Evolutionary conservation across 495 filamentous ascomycete genomes (phyloP), one percentile per base, ranked within the genome.

Genomic region (Penicillium paxilli): DNA sequence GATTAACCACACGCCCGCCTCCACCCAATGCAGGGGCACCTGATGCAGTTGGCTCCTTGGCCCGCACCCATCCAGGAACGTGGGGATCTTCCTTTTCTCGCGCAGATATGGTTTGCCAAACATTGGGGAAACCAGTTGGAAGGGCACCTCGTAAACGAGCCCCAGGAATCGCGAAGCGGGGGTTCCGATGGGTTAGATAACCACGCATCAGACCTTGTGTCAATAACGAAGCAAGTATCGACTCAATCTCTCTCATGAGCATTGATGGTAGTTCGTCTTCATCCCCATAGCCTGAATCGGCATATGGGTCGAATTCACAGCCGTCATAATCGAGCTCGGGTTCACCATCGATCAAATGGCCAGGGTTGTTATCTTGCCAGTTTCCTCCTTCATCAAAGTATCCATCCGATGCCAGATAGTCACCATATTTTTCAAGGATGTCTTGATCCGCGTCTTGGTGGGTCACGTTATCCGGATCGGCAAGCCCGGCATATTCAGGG

Each of bases 141-240:
- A 89, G 61, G 1, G 83, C 79, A 2, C 80, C 79, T 1, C 74
- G 82, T 46, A 80, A 71, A 62, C 88, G 89, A 14, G 90, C 83
- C 6, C 94, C 92, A 23, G 88, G 82, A 30, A 97, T 87, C 4
- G 91, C 92, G 55, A 96, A 95, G 17, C 85, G 83, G 23, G 77
- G 80, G 58, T 85, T 85, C 26, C 79, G 74, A 59, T 94, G 89
- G 10, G 89, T 89, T 20, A 97, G 80, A 58, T 92, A 98, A 5
- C 94, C 94, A 51, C 86, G 85, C 46, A 97, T 78, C n/a, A 97
- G 74, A 7, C 87, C 88, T 67, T 96, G 90, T 23, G 87, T 84
- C 14, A 96, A 80, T 6, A 97, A 74, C 1, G 87, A 88, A 1
- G 88, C 81, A 9, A 95, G 75, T 3, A 91, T 84, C 2, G 80